Evolutionary conservation across 352 stramenopile species (phyloP), one percentile per base, ranked within the genome.

Genomic region (Nothophytophthora sp.): DNA sequence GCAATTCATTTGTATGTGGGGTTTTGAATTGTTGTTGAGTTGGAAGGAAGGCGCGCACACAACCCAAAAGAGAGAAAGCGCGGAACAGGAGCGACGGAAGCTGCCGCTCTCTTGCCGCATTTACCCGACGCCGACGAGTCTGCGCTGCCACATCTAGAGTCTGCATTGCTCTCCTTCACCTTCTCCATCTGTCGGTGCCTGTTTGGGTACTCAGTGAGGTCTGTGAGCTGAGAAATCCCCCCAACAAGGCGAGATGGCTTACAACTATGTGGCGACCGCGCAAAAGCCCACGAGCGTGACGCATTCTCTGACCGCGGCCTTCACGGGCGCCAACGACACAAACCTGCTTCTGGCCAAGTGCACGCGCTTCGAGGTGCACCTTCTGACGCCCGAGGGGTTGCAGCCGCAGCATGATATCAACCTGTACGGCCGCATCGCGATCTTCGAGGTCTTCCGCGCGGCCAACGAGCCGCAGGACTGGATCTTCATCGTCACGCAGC

Each of bases 271-370:
- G 30, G 92, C 94, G 30, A 97, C 91, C 39, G 87, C 91, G 33
- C 92, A 98, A 58, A 96, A 96, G 70, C 88, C 91, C 37, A 98
- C 92, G 46, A 91, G 81, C 62, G 90, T 98, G 22, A 96, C 88
- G 25, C 88, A 98, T 70, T 91, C 88, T 53, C 67, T 97, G n/a
- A 95, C 88, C n/a, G 90, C 84, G 1, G 62, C 73, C 22, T 98
- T 98, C 66, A 96, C 90, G 18, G 80, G 81, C 20, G 50, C 81
- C 1, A 81, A 84, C 34, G 89, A 97, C 60, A 77, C 81, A n/a
- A 97, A 97, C 57, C 55, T 98, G 60, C 70, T 98, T 47, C 66
- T 97, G 24, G 84, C 80, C 32, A 96, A 96, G 73, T 87, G 63
- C 35, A 95, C 87, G 41, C 84, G 81, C 56, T 90, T 97, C 44